Conservation (phyloP, 2,329 filamentous ascomycete species). For the Pseudocercospora fijiensis region DNA sequence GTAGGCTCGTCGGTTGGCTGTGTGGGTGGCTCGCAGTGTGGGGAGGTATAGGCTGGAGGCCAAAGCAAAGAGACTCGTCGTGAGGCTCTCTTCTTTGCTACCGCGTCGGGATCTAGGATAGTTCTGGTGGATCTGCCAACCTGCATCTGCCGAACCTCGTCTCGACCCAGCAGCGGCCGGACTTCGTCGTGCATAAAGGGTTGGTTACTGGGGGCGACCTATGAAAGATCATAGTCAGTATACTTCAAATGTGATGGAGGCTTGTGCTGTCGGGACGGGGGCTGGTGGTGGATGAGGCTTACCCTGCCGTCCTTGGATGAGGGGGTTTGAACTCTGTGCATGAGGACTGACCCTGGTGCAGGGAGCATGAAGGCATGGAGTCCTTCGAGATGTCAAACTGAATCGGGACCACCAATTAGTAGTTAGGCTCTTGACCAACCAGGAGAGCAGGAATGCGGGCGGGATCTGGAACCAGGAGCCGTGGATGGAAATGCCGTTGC, state of each 20-base stretch:
- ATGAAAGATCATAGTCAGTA: not conserved
- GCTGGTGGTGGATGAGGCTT: not conserved
- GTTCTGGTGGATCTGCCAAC: conserved; percentile 36
- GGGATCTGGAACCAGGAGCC: too few species aligned
- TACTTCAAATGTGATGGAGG: too few species aligned
- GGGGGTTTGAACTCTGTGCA: too few species aligned
- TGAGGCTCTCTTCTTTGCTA: conserved; percentile 40
- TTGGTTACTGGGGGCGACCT: not conserved
- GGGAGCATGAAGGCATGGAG: not conserved
- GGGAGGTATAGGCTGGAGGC: too few species aligned
- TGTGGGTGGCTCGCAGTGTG: too few species aligned
- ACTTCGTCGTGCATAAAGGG: conserved; percentile 32
- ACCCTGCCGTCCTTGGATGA: not conserved
- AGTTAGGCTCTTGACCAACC: too few species aligned
- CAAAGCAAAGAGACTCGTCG: conserved; percentile 31
- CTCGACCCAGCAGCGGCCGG: conserved; percentile 32
- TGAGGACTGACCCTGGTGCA: too few species aligned
- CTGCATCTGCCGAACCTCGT: conserved; percentile 39
- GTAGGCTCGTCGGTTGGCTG: too few species aligned
- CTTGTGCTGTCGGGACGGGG: not conserved
- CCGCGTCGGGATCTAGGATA: conserved; percentile 36
- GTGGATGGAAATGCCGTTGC: not conserved
- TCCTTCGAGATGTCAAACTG: not conserved
- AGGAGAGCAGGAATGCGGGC: too few species aligned
- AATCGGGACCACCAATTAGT: too few species aligned